Conservation (phyloP, 352 stramenopile species). For the Pythium volutum region DNA sequence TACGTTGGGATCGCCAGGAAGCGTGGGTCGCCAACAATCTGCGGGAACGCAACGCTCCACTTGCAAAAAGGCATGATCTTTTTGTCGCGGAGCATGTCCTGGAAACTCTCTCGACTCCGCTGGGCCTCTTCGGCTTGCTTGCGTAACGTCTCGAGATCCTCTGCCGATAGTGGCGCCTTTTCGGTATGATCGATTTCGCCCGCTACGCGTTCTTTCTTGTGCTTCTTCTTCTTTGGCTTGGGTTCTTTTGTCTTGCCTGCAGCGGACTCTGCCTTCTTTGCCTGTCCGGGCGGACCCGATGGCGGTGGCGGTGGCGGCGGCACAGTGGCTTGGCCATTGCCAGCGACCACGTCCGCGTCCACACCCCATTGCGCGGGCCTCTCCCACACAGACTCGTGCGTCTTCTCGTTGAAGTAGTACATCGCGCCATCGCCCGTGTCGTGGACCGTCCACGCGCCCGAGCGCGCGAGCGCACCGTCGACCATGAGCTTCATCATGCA, state of each 20-base stretch:
- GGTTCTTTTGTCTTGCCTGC: constrained; percentile 6
- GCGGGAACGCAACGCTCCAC: constrained; percentile 75
- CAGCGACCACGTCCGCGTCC: constrained; percentile 11
- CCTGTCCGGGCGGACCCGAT: constrained; percentile 9
- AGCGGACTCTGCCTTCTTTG: constrained; percentile 4
- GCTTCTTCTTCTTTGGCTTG: constrained; percentile 21
- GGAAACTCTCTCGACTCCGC: constrained; percentile 50
- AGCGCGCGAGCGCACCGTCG: constrained; percentile 60
- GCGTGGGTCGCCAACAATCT: constrained; percentile 64
- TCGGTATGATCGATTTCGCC: constrained; percentile 1
- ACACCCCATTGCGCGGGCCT: constrained; percentile 57
- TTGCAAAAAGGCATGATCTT: constrained; percentile 84
- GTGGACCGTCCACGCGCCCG: constrained; percentile 65
- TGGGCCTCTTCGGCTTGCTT: constrained; percentile 40
- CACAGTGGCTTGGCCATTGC: constrained; percentile 6
- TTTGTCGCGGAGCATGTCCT: constrained; percentile 74
- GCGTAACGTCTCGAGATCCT: constrained; percentile 35
- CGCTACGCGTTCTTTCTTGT: constrained; percentile 11
- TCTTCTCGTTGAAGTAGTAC: constrained; percentile 82
- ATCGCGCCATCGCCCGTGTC: constrained; percentile 65
- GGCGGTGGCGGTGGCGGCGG: constrained; percentile 32
- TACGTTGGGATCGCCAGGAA: constrained; percentile 67
- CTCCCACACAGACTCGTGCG: constrained; percentile 66
- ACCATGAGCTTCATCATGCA: constrained; percentile 88
- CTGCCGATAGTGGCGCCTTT: constrained; percentile 21